phyloP scores from a whole-genome alignment of 345 rosid genomes.

The Cardamine chenopodiifolia region DNA sequence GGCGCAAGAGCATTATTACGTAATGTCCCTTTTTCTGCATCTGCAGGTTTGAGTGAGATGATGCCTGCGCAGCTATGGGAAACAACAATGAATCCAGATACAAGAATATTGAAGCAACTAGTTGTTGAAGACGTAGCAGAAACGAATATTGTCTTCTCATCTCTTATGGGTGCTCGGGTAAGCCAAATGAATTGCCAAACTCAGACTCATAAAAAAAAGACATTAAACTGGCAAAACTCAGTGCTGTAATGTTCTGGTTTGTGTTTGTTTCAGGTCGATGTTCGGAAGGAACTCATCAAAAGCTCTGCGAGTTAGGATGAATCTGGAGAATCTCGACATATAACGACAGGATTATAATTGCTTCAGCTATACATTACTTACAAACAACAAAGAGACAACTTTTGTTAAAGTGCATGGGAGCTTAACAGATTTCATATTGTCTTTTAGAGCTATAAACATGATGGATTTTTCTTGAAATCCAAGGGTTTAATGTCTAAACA shows the following conservation, averaged over 20 bases:
- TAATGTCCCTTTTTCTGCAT: not conserved
- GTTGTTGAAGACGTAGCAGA: conserved; percentile 79
- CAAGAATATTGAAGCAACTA: conserved; percentile 74
- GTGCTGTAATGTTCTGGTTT: not conserved
- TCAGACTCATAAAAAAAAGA: not conserved
- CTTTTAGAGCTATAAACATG: not conserved
- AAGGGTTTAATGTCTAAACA: too few species aligned
- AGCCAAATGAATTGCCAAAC: conserved; percentile 18
- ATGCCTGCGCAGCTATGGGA: conserved; percentile 93
- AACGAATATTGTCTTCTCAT: conserved; percentile 71
- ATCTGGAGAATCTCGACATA: conserved; percentile 72
- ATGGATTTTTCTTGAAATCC: not conserved
- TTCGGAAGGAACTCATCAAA: conserved; percentile 75
- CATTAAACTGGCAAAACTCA: not conserved
- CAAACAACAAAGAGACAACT: conserved; percentile 8
- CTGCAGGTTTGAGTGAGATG: conserved; percentile 92
- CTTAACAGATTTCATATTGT: conserved; percentile 20
- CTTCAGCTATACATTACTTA: conserved; percentile 9
- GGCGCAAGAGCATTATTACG: not conserved
- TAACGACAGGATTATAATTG: conserved; percentile 36
- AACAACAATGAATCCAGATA: conserved; percentile 84
- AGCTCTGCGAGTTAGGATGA: conserved; percentile 59
- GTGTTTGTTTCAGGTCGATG: conserved; percentile 62
- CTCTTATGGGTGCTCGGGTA: conserved; percentile 93
- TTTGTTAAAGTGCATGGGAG: conserved; percentile 7